Conservation (phyloP, 116 monocot genomes). For the Zostera marina region DNA sequence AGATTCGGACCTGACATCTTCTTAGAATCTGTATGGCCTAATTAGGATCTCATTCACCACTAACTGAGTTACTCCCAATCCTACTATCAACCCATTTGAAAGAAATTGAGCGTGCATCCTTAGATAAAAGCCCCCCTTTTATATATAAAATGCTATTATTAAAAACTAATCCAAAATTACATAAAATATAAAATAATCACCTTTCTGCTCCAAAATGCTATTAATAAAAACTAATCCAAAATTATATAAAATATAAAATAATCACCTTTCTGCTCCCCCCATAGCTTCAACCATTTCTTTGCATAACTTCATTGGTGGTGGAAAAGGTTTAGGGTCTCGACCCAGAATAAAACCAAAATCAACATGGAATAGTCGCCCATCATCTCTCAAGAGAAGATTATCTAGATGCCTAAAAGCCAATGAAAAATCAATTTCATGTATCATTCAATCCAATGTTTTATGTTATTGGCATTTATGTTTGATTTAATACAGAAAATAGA, state of each 20-base stretch:
- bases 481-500: too few relatives aligned
- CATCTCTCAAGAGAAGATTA: constrained; percentile 90
- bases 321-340: constrained; percentile 97
- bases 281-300: constrained; percentile 99
- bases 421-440: not conserved
- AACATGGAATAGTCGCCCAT: constrained; percentile 96
- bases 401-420: constrained; percentile 68
- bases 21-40: too few relatives aligned
- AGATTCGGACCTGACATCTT: too few relatives aligned
- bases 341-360: constrained; percentile 97
- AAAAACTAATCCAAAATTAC: not conserved
- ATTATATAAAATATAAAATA: not conserved
- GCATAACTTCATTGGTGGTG: constrained; percentile 98
- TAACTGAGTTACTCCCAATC: too few relatives aligned
- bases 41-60: too few relatives aligned
- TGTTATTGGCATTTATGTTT: too few relatives aligned
- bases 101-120: too few relatives aligned
- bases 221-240: not conserved
- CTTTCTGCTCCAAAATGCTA: constrained; percentile 53
- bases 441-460: too few relatives aligned
- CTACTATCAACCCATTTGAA: too few relatives aligned
- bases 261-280: constrained; percentile 96
- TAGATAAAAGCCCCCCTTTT: not conserved
- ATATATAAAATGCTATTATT: not conserved
- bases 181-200: constrained; percentile 15